A percentile compares a stretch with the other conserved stretches of the same genome.
Conservation (phyloP, 2,329 filamentous ascomycete genomes). For the Aspergillus sp. region DNA sequence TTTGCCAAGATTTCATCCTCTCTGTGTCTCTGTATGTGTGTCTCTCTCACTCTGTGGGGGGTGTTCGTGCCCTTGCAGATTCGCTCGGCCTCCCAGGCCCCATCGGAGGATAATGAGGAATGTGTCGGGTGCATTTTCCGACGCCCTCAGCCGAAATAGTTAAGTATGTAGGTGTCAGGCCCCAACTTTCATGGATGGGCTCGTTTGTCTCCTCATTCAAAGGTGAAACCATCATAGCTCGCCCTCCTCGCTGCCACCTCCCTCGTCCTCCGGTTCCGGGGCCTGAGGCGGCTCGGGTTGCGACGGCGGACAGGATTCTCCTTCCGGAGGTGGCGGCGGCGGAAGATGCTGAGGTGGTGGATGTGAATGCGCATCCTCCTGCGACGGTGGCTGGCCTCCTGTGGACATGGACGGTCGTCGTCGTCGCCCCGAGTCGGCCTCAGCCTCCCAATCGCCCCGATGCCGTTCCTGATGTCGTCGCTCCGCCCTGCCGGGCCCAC, state of each 20-base stretch:
- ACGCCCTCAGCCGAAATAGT: not conserved
- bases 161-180: not conserved
- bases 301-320: not conserved
- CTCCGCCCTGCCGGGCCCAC: constrained; percentile 9
- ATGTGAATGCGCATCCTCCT: constrained; percentile 9
- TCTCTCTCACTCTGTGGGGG: too few species aligned
- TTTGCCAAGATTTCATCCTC: too few species aligned
- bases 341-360: constrained; percentile 13
- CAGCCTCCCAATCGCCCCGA: constrained; percentile 22
- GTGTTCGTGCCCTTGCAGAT: not conserved
- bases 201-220: not conserved
- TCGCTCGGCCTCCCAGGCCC: not conserved
- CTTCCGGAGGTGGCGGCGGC: constrained; percentile 11
- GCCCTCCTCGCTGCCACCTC: constrained; percentile 47
- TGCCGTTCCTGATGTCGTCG: constrained; percentile 22
- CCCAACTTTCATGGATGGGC: not conserved
- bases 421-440: constrained; percentile 17
- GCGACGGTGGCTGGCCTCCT: not conserved
- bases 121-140: not conserved
- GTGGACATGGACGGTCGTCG: constrained; percentile 16
- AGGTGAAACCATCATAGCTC: constrained; percentile 34
- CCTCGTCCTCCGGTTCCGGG: constrained; percentile 30
- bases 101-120: not conserved
- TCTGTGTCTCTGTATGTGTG: too few species aligned
- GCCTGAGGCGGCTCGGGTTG: not conserved